Conservation (phyloP, 73 alveolate species). For the Tetrahymena borealis region DNA sequence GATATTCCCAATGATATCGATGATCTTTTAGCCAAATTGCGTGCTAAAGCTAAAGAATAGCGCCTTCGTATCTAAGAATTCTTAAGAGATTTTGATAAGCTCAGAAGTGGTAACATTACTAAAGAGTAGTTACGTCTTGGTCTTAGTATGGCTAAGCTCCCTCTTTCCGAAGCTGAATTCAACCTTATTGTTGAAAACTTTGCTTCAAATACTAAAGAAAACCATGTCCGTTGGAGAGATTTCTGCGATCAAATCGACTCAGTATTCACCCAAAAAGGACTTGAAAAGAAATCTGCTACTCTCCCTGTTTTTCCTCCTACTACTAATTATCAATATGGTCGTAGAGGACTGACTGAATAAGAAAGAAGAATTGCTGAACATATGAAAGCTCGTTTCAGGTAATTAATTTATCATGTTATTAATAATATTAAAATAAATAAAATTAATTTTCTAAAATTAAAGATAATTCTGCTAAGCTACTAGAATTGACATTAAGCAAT, state of each 20-base stretch:
- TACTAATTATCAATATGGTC: constrained; percentile 71
- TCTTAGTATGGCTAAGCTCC: constrained; percentile 85
- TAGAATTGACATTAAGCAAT: constrained; percentile 78
- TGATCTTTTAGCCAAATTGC: constrained; percentile 79
- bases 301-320: constrained; percentile 53
- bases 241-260: constrained; percentile 82
- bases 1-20: constrained; percentile 77
- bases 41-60: constrained; percentile 69
- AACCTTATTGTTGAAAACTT: constrained; percentile 54
- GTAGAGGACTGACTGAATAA: constrained; percentile 50
- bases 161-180: constrained; percentile 75
- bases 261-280: constrained; percentile 78
- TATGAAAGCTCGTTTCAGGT: background rate
- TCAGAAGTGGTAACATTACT: constrained; percentile 86
- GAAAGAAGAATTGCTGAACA: constrained; percentile 61
- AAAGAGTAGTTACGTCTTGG: constrained; percentile 78
- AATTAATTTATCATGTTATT: too few species aligned
- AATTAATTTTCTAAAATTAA: constrained; percentile 46
- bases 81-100: constrained; percentile 91
- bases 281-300: constrained; percentile 72
- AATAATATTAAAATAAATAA: background rate
- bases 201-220: constrained; percentile 57
- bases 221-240: constrained; percentile 76
- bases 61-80: constrained; percentile 81
- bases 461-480: constrained; percentile 55